A percentile compares a stretch with the other conserved stretches of the same genome.
Conservation (phyloP, 768 basidiomycete species). For the Naganishia vishniacii region DNA sequence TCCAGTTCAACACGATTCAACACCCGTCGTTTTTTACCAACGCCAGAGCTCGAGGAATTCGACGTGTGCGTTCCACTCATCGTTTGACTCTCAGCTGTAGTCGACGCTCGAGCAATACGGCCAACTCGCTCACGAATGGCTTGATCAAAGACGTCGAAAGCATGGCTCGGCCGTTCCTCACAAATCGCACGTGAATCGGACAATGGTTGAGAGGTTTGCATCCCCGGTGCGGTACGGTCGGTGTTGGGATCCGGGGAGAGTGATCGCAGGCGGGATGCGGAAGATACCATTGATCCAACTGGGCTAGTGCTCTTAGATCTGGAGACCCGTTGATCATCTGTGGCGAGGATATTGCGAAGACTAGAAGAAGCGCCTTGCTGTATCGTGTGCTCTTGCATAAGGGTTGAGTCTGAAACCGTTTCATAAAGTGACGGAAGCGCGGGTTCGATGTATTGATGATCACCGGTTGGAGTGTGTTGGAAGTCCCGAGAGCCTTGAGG, state of each 20-base stretch:
- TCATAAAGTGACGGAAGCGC: not conserved
- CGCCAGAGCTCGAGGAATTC: not conserved
- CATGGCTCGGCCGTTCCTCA: conserved; percentile 6
- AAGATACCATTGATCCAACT: conserved; percentile 16
- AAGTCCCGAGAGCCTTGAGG: not conserved
- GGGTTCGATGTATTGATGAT: conserved; percentile 11
- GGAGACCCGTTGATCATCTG: conserved; percentile 8
- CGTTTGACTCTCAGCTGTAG: conserved; percentile 1
- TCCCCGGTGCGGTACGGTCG: not conserved
- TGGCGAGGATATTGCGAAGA: conserved; percentile 9
- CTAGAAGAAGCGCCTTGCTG: conserved; percentile 13
- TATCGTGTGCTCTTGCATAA: not conserved
- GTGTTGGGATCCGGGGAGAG: conserved; percentile 2
- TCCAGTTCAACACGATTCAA: conserved; percentile 26
- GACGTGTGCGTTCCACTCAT: conserved; percentile 13
- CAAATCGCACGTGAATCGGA: not conserved
- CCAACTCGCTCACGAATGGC: conserved; percentile 4
- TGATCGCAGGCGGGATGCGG: not conserved
- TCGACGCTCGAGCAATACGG: not conserved
- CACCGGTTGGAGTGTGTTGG: not conserved
- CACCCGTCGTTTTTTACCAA: conserved; percentile 22
- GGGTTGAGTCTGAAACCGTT: not conserved
- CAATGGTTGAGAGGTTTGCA: not conserved
- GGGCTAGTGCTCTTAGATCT: conserved; percentile 11
- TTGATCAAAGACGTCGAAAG: conserved; percentile 14